Evolutionary conservation across 1,139 yeast species (phyloP), one percentile per base, ranked within the genome.

Genomic region (Geotrichum siamense): DNA sequence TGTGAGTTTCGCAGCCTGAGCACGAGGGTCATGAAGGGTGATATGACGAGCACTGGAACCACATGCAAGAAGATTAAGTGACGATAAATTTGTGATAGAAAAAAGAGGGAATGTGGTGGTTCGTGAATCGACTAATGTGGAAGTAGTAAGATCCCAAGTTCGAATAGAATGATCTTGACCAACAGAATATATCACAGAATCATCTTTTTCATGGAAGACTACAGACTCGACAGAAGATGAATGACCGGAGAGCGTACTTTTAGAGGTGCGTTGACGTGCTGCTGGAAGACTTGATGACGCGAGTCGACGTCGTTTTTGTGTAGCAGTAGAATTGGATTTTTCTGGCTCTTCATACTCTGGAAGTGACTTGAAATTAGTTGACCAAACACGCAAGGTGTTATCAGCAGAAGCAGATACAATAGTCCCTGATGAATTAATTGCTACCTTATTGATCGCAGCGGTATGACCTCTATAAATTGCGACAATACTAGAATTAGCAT

Each of bases 1-100:
- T 12, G 82, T 71, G 28, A 81, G 74, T 53, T 69, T 44, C 56
- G 62, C 51, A 23, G 54, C 35, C 29, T 55, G 48, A 4, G 45
- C 49, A 62, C 97, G 75, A 44, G 97, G 97, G 63, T 91, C 99
- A 61, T 86, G 94, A 51, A 89, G 70, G 50, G 87, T 82, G 54
- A 91, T 87, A 63, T 89, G 97, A 65, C 97, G 83, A 16, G 96
- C 96, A 12, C 95, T 82, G 3, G 96, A 87, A 17, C 99, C 99
- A 45, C 93, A 77, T 6, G 91, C 95, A 42, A 93, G 68, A 48
- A 91, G 70, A 52, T 81, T 77, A 1, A 60, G 50, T 76, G 69
- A 49, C 70, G 69, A 21, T 49, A 91, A 67, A 52, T 81, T 80
- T 35, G 80, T 71, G 35, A 89, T 67, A 1, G 95, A 82, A 39